Percentiles rank a stretch among this genome's conserved stretches.
These are phyloP conservation scores for Picochlorum sp. DNA, from an alignment of 139 green algal genomes.

Conservation along the genomic window DNA sequence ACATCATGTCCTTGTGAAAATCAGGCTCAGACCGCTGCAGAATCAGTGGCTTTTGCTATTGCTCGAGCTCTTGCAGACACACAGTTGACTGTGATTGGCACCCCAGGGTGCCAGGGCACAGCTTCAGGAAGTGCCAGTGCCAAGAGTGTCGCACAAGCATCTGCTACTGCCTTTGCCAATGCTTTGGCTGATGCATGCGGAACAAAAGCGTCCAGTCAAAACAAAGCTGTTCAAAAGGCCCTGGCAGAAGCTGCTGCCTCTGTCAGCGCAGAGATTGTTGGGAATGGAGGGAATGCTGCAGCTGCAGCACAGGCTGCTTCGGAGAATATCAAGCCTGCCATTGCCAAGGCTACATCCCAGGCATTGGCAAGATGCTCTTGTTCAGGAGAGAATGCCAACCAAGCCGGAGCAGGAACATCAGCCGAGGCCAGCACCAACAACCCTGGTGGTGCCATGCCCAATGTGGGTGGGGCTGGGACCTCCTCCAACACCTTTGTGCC, in stretches of 20 bases:
- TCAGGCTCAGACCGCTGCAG: not conserved
- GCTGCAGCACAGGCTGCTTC: not conserved
- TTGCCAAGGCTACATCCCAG: not conserved
- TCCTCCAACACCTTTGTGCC: not conserved
- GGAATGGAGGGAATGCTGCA: conserved; percentile 3
- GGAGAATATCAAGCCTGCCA: conserved; percentile 6
- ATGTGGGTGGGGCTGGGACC: not conserved
- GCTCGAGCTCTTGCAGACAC: not conserved
- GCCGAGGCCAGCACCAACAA: not conserved
- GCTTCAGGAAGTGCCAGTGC: conserved; percentile 1
- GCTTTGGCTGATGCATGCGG: not conserved
- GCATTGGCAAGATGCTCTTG: conserved; percentile 3
- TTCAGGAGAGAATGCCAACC: not conserved
- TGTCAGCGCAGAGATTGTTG: not conserved
- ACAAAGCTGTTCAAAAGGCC: not conserved
- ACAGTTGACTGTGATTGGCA: not conserved
- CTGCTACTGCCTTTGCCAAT: not conserved
- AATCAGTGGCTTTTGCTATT: not conserved
- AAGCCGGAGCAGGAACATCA: not conserved
- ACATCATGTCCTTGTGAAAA: not conserved
- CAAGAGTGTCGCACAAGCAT: not conserved
- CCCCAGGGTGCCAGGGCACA: not conserved
- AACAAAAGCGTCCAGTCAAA: not conserved
- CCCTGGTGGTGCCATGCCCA: not conserved
- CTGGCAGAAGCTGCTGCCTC: not conserved